A percentile compares a stretch with the other conserved stretches of the same genome.
phyloP scores from a whole-genome alignment of 768 basidiomycete species.

The Trametopsis cervina region DNA sequence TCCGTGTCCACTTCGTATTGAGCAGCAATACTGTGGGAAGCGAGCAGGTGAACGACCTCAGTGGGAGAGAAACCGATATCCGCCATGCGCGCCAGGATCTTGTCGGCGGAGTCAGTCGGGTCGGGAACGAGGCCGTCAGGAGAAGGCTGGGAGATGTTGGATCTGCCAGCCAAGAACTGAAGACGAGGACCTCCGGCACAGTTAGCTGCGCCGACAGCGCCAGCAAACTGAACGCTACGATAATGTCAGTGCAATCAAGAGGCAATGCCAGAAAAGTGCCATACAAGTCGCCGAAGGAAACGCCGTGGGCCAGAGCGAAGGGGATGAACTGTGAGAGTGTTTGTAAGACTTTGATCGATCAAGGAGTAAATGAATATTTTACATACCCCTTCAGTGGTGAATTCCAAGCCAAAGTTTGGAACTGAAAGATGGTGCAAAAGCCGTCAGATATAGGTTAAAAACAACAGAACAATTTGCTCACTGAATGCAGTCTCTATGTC shows the following conservation, averaged over 20 bases:
- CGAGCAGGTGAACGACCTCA: constrained; percentile 20
- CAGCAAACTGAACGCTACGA: constrained; percentile 22
- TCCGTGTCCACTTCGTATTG: constrained; percentile 21
- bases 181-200: constrained; percentile 16
- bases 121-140: constrained; percentile 11
- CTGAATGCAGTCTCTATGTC: too few relatives aligned
- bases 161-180: constrained; percentile 12
- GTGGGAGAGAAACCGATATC: constrained; percentile 20
- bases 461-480: too few relatives aligned
- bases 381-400: too few relatives aligned
- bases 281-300: constrained; percentile 14
- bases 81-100: constrained; percentile 19
- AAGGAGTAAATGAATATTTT: too few relatives aligned
- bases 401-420: too few relatives aligned
- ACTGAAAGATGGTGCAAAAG: too few relatives aligned
- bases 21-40: constrained; percentile 21
- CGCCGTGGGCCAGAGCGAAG: constrained; percentile 11
- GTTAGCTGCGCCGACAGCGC: constrained; percentile 16
- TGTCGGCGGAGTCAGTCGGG: constrained; percentile 15
- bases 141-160: constrained; percentile 1
- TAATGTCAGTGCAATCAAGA: too few relatives aligned
- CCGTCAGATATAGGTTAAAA: too few relatives aligned
- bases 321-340: too few relatives aligned
- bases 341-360: too few relatives aligned
- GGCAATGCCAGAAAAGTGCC: too few relatives aligned